Evolutionary conservation across 2,329 filamentous ascomycete genomes (phyloP).

Genomic region (Aspergillus fischeri): DNA sequence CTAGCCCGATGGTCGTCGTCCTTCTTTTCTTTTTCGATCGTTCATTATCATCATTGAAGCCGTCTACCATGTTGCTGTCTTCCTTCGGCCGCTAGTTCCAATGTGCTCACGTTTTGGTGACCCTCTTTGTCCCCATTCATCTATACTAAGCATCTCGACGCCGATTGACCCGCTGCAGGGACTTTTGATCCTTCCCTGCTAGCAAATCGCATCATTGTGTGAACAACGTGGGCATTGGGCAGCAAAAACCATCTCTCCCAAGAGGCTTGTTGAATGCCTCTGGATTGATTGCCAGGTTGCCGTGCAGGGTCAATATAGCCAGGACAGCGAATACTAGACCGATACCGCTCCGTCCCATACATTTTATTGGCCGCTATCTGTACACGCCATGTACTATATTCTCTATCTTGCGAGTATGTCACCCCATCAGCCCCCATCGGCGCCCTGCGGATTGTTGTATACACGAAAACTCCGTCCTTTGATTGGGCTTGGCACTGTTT

Average conservation of each 20-base stretch:
- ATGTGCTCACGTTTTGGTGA: slow-evolving; percentile 5
- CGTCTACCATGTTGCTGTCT: slow-evolving; percentile 9
- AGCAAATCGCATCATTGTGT: slow-evolving; percentile 9
- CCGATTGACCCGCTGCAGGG: background rate
- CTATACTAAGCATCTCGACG: slow-evolving; percentile 8
- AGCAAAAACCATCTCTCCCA: slow-evolving; percentile 16
- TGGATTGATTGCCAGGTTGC: slow-evolving; percentile 15
- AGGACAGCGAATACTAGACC: slow-evolving; percentile 23
- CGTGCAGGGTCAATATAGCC: slow-evolving; percentile 16
- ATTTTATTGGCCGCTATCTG: slow-evolving; percentile 15
- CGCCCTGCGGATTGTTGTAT: slow-evolving; percentile 1
- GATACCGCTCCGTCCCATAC: slow-evolving; percentile 17
- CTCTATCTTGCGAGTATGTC: slow-evolving; percentile 72
- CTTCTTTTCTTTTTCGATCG: slow-evolving; percentile 9
- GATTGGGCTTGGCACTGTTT: background rate
- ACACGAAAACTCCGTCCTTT: background rate
- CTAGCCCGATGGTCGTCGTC: slow-evolving; percentile 13
- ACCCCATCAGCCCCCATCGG: slow-evolving; percentile 16
- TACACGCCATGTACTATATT: slow-evolving; percentile 44
- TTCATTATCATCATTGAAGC: background rate
- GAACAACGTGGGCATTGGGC: slow-evolving; percentile 22
- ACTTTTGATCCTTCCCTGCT: slow-evolving; percentile 9
- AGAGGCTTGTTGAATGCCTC: slow-evolving; percentile 13
- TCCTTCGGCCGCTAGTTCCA: slow-evolving; percentile 10
- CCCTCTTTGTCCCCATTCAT: slow-evolving; percentile 7